Percentiles rank a stretch among this genome's conserved stretches.
phyloP scores from a whole-genome alignment of 768 basidiomycete genomes.

The Phlebiopsis gigantea region DNA sequence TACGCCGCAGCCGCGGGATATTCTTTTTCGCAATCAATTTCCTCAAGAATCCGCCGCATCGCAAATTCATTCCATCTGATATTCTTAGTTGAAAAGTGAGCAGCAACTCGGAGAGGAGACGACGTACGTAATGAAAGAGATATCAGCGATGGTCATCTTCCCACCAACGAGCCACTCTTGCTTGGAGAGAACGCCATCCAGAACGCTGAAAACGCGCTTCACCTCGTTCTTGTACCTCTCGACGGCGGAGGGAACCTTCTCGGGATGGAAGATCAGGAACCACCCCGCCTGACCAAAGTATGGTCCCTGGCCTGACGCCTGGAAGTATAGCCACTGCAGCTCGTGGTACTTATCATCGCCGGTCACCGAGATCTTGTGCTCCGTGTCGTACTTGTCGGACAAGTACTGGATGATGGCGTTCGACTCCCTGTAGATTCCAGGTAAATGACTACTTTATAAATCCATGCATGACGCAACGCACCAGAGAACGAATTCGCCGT shows the following conservation, averaged over 20 bases:
- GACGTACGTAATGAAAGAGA: conserved; percentile 19
- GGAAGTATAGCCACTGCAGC: conserved; percentile 41
- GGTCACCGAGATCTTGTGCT: conserved; percentile 24
- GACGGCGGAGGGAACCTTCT: conserved; percentile 25
- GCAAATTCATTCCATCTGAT: conserved; percentile 18
- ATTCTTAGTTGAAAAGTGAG: background rate
- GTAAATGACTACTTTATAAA: background rate
- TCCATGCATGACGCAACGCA: background rate
- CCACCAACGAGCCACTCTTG: conserved; percentile 24
- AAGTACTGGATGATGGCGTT: conserved; percentile 37
- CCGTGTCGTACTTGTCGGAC: conserved; percentile 35
- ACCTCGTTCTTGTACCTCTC: conserved; percentile 27
- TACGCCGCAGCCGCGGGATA: conserved; percentile 13
- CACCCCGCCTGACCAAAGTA: conserved; percentile 25
- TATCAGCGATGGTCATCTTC: conserved; percentile 23
- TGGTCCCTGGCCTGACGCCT: conserved; percentile 25
- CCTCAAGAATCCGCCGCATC: conserved; percentile 9
- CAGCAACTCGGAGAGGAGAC: background rate
- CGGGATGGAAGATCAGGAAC: conserved; percentile 23
- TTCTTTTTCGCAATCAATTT: conserved; percentile 17
- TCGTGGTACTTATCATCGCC: conserved; percentile 15
- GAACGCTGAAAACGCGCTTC: conserved; percentile 22
- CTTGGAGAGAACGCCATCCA: conserved; percentile 25
- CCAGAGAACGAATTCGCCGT: conserved; percentile 23
- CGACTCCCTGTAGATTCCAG: conserved; percentile 18